phyloP scores from a whole-genome alignment of 352 stramenopile species.

The Plasmopara halstedii region DNA sequence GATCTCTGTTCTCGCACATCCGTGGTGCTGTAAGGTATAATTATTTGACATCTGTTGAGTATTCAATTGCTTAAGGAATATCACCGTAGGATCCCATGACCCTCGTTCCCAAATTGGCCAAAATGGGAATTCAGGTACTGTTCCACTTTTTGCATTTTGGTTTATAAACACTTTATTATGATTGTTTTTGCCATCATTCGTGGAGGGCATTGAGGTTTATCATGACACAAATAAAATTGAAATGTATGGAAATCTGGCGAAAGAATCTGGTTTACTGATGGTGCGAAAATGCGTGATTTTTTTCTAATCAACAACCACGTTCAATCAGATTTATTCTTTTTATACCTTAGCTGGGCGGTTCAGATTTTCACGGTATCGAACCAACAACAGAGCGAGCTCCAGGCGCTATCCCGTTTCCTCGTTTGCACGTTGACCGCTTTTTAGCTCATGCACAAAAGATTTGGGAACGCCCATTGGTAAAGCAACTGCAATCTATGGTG shows the following conservation, averaged over 20 bases:
- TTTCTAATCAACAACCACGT: no score
- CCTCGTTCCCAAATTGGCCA: conserved; percentile 58
- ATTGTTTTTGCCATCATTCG: background rate
- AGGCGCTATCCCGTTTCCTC: conserved; percentile 69
- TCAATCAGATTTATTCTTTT: conserved; percentile 1
- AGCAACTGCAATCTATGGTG: conserved; percentile 29
- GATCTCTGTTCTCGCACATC: conserved; percentile 76
- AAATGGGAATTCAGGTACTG: conserved; percentile 65
- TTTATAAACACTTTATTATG: background rate
- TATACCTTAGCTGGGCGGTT: conserved; percentile 52
- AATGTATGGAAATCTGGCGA: conserved; percentile 68
- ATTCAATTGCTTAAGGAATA: no score
- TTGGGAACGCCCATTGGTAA: conserved; percentile 55
- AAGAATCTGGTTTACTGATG: conserved; percentile 61
- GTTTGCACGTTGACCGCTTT: conserved; percentile 61
- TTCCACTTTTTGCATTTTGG: background rate
- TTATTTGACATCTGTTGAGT: no score
- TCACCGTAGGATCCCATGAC: conserved; percentile 48
- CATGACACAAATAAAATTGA: conserved; percentile 77
- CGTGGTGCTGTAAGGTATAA: conserved; percentile 76
- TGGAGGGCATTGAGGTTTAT: conserved; percentile 74
- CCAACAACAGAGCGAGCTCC: conserved; percentile 54
- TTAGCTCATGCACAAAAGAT: conserved; percentile 56
- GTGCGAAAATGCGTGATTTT: conserved; percentile 19
- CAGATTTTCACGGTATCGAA: conserved; percentile 83